Conservation (phyloP, 345 rosid genomes). For the Cardamine occulta region DNA sequence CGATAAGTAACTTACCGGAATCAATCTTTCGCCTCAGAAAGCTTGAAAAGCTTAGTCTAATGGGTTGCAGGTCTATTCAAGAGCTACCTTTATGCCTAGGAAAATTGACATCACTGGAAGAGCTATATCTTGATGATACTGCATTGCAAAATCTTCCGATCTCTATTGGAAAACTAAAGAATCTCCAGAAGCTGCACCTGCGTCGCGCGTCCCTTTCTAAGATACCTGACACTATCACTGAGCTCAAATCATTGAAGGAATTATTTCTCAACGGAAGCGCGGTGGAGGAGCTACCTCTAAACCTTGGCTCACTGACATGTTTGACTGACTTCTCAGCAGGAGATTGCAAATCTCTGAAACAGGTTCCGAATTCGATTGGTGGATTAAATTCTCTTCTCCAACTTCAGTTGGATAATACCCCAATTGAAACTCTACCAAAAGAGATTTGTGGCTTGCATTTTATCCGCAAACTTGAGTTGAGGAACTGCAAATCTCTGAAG, state of each 20-base stretch:
- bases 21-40: conserved; percentile 7
- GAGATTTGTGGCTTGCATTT: conserved; percentile 20
- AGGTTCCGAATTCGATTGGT: conserved; percentile 38
- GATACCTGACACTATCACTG: conserved; percentile 30
- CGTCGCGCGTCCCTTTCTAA: conserved; percentile 22
- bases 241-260: conserved; percentile 34
- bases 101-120: conserved; percentile 29
- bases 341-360: conserved; percentile 25
- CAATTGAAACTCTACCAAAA: conserved; percentile 33
- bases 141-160: conserved; percentile 27
- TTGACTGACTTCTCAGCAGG: conserved; percentile 33
- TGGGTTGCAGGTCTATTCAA: conserved; percentile 17
- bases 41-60: conserved; percentile 38
- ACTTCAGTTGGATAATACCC: conserved; percentile 30
- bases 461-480: conserved; percentile 20
- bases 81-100: conserved; percentile 19
- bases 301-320: conserved; percentile 3
- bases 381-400: conserved; percentile 34
- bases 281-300: conserved; percentile 30
- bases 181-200: conserved; percentile 33
- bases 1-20: conserved; percentile 26
- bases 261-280: conserved; percentile 31
- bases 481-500: conserved; percentile 26
- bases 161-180: conserved; percentile 18
- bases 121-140: conserved; percentile 32